Percentiles rank a stretch among this genome's conserved stretches.
phyloP scores from a whole-genome alignment of 257 asterid genomes.

The Nicotiana attenuata region DNA sequence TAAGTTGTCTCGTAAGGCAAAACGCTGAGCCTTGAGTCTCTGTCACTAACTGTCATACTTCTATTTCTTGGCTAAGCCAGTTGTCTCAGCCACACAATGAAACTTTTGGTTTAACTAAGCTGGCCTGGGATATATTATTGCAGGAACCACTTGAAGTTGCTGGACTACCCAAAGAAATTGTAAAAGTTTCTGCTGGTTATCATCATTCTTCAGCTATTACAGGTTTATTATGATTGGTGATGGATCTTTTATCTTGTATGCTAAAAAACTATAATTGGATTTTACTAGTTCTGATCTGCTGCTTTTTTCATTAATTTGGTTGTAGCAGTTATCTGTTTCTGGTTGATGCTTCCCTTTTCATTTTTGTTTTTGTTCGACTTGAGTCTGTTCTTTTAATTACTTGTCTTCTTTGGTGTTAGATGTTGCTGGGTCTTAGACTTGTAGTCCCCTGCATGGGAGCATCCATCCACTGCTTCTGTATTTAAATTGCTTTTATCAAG shows the following conservation, averaged over 20 bases:
- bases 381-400: not conserved
- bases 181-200: slow-evolving; percentile 79
- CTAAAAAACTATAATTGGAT: not conserved
- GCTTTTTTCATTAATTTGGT: not conserved
- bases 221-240: slow-evolving; percentile 38
- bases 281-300: slow-evolving; percentile 1
- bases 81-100: not conserved
- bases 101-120: not conserved
- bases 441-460: not conserved
- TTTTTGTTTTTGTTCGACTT: too few species aligned
- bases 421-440: not conserved
- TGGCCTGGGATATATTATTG: slow-evolving; percentile 16
- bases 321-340: not conserved
- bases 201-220: slow-evolving; percentile 95
- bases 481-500: not conserved
- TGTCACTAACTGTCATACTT: not conserved
- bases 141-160: slow-evolving; percentile 70
- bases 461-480: not conserved
- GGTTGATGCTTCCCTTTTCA: not conserved
- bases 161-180: slow-evolving; percentile 49
- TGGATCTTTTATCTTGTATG: slow-evolving; percentile 4
- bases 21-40: not conserved
- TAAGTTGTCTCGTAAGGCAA: not conserved
- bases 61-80: not conserved
- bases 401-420: slow-evolving; percentile 4